Evolutionary conservation across 2,329 filamentous ascomycete genomes (phyloP).

Genomic region (Sarocladium brachiariae): DNA sequence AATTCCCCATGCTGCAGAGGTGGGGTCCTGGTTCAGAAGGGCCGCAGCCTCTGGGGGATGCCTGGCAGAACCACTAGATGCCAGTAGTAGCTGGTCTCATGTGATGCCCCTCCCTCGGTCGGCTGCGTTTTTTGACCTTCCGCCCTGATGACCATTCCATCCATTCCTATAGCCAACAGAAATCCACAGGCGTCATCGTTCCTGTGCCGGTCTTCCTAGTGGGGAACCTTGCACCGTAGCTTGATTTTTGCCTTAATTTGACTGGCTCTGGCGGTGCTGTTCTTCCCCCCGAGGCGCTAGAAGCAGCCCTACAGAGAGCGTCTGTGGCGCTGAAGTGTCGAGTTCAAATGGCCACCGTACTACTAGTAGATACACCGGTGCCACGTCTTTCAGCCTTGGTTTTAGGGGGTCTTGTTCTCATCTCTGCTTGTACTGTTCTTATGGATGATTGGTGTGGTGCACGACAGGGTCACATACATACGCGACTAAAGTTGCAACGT

Average conservation of each 20-base stretch:
- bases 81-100: slow-evolving; percentile 2
- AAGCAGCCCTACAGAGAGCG: too few species aligned
- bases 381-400: too few species aligned
- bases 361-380: too few species aligned
- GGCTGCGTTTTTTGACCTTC: background rate
- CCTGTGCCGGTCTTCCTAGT: background rate
- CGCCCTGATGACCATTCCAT: too few species aligned
- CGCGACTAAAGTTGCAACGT: too few species aligned
- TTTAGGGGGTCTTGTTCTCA: too few species aligned
- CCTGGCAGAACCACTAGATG: background rate
- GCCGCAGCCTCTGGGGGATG: background rate
- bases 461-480: too few species aligned
- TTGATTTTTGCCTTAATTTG: slow-evolving; percentile 6
- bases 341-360: too few species aligned
- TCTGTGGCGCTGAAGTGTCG: too few species aligned
- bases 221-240: slow-evolving; percentile 4
- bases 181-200: background rate
- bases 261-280: background rate
- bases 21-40: background rate
- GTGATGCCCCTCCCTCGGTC: slow-evolving; percentile 2
- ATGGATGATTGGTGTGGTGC: too few species aligned
- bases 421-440: too few species aligned
- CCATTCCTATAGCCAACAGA: too few species aligned
- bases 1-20: slow-evolving; percentile 1
- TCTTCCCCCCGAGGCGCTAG: background rate